Evolutionary conservation across 176 grass and related monocot species (phyloP).

Genomic region (Pharus latifolius): DNA sequence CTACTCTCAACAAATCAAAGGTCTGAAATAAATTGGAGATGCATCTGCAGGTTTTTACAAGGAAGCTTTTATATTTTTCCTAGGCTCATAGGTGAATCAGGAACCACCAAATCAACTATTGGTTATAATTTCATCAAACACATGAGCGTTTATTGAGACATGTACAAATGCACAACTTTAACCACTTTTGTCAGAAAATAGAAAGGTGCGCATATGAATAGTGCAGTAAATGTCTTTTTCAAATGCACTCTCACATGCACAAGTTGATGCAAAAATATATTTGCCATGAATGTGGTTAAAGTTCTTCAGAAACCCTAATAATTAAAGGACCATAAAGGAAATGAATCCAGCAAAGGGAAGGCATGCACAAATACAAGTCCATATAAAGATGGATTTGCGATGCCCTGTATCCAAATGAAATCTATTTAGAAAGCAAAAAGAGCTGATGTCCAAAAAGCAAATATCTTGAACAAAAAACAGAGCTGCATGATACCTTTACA

Average conservation of each 20-base stretch:
- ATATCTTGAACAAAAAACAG: not conserved
- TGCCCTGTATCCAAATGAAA: not conserved
- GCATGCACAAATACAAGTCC: too few relatives aligned
- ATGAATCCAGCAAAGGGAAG: too few relatives aligned
- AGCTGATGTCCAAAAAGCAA: not conserved
- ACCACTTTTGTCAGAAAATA: not conserved
- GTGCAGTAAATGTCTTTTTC: not conserved
- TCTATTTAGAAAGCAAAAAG: not conserved
- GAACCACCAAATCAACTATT: not conserved
- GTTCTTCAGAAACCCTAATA: not conserved
- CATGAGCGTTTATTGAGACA: not conserved
- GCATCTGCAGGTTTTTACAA: not conserved
- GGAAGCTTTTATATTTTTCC: too few relatives aligned
- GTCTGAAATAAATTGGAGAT: not conserved
- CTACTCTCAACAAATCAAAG: not conserved
- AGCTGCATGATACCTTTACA: conserved; percentile 60
- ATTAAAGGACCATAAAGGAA: not conserved
- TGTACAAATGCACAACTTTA: not conserved
- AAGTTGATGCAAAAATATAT: not conserved
- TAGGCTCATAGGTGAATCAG: not conserved
- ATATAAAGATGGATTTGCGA: not conserved
- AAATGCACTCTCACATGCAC: not conserved
- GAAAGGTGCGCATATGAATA: not conserved
- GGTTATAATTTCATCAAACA: not conserved
- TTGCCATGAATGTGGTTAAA: not conserved